Evolutionary conservation across 192 early-diverging fungal genomes (phyloP), one percentile per base, ranked within the genome.

Genomic region (Coemansia sp.): DNA sequence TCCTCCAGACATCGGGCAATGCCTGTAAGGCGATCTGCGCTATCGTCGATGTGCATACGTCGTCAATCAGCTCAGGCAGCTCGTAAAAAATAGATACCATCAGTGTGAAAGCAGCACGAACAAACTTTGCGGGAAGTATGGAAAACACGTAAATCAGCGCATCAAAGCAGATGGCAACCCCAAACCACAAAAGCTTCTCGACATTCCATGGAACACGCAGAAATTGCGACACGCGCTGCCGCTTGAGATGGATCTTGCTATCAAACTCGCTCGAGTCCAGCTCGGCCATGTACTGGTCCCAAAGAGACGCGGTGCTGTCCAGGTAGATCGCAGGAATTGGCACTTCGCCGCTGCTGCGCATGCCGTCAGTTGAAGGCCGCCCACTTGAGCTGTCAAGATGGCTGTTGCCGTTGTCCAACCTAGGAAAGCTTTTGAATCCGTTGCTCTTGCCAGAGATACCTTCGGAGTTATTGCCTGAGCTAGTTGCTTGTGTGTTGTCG

Each of bases 81-180:
- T 68, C 72, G 48, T 40, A 70, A 7, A 59, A 29, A 18, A 64
- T 42, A 5, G 68, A 68, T 22, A 38, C 28, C 2, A 34, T 52
- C 17, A 80, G 69, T 5, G 67, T 68, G 16, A 76, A 65, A 2
- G 87, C 30, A 0, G 96, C 93, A 18, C 96, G 75, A 10, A 87
- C 48, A 63, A 98, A 91, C 18, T 94, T 87, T 12, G 93, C 76
- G 0, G 97, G 97, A 17, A 99, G 70, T 51, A 98, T 94, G 0
- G 97, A 96, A 69, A 98, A 96, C 1, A 92, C 91, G 66, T 96
- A 93, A 5, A 99, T 75, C 64, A 99, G 95, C 14, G 96, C 93
- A 70, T 99, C 97, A 34, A 97, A 76, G 63, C 95, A 97, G 7
- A 98, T 90, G 30, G 94, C 76, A 36, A 89, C 90, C 16, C 97